phyloP scores from a whole-genome alignment of 257 asterid species.

The Agastache rugosa region DNA sequence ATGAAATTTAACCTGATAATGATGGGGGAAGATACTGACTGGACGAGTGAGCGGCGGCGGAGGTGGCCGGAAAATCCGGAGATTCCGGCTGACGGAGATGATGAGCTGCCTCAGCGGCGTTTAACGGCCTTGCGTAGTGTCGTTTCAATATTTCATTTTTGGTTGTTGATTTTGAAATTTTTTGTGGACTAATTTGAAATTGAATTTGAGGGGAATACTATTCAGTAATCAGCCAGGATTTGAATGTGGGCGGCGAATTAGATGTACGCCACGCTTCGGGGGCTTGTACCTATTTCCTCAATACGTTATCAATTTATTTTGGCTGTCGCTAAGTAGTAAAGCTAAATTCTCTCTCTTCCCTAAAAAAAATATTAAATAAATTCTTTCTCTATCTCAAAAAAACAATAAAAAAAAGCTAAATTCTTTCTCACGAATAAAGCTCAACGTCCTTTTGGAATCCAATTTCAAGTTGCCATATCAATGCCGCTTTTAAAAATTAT shows the following conservation, averaged over 20 bases:
- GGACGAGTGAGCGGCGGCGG: constrained; percentile 26
- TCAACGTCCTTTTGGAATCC: too few relatives aligned
- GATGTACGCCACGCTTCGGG: constrained; percentile 39
- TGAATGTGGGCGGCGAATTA: constrained; percentile 36
- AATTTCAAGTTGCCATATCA: too few relatives aligned
- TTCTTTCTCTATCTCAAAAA: too few relatives aligned
- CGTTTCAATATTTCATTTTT: constrained; percentile 26
- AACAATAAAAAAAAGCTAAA: too few relatives aligned
- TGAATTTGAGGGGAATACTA: constrained; percentile 35
- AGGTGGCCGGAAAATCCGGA: constrained; percentile 29
- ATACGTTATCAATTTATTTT: neutral
- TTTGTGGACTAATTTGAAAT: constrained; percentile 36
- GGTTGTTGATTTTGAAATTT: constrained; percentile 27
- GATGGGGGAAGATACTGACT: constrained; percentile 28
- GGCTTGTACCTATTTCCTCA: constrained; percentile 35
- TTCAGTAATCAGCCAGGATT: constrained; percentile 29
- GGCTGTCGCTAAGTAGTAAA: too few relatives aligned
- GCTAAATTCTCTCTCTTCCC: too few relatives aligned
- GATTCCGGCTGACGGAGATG: constrained; percentile 32
- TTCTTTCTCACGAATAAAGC: too few relatives aligned
- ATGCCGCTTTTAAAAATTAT: too few relatives aligned
- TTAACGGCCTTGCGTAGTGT: constrained; percentile 18
- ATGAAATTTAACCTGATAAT: constrained; percentile 23
- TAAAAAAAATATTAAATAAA: too few relatives aligned
- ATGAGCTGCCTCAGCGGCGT: constrained; percentile 46